Base-by-base conservation (phyloP, 495 filamentous ascomycete species). In the Penicillium verhagenii region DNA sequence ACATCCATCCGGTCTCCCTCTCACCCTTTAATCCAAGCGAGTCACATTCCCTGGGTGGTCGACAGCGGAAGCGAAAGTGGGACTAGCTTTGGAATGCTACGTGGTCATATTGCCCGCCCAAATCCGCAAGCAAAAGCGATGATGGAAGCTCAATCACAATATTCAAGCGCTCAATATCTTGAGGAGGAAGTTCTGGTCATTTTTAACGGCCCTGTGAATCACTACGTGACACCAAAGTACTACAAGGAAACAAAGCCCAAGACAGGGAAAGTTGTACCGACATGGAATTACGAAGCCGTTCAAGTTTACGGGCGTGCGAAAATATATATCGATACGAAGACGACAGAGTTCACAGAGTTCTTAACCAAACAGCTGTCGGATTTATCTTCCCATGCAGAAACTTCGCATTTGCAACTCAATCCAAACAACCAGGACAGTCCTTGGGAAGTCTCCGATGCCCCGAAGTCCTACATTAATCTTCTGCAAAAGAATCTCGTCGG, bases 221-320 rank as follows among this genome's bases (percentile, higher is more conserved):
- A 81, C 63, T 86, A 86, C 56, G 75, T 85, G 37, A 81, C 81
- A 6, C 82, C 83, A 6, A 79, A 84, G 42, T 84, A 82, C 65
- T 86, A 84, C 66, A 70, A 63, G 14, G 76, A 80, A 55, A 82
- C 82, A 8, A 85, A 85, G 56, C 82, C 78, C 4, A 60, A 47
- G 5, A 81, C 75, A 0, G 79, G 74, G 2, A 86, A 84, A 55
- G 81, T 85, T 1, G 82, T 83, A 3, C 81, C 81, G 1, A 86
- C 83, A 2, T 86, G 83, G 83, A 80, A 84, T 59, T 86, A 85
- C 54, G 63, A 79, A 1, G 82, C 81, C 6, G 82, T 75, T 0
- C 80, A 84, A 47, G 78, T 71, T 5, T 84, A 84, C 58, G 82
- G 82, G 14, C 72, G 62, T 2, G 69, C 71, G 5, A 75, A 53